Evolutionary conservation across 2,329 filamentous ascomycete genomes (phyloP), one percentile per base, ranked within the genome.

Genomic region (Colletotrichum liriopes): DNA sequence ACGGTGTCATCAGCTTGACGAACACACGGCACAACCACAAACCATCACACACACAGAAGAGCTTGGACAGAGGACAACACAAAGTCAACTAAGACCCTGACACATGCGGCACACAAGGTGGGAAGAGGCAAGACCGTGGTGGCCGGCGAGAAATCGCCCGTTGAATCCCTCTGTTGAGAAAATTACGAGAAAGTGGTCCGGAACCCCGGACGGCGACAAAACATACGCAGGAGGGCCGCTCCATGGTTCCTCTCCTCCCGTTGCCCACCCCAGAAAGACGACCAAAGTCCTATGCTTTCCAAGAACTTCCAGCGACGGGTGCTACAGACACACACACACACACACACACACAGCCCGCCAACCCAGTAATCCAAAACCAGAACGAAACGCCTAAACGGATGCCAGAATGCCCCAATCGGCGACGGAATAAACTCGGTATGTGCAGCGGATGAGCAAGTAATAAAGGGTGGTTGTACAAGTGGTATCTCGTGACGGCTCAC

Each of bases 401-500:
- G 69, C 72, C 55, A 63, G 12, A 51, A 51, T 54, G 47, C 56
- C 67, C 55, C 47, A 37, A n/a, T 18, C 41, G 35, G 45, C 18
- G 58, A 35, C 62, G 12, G 52, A 47, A 47, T 26, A 47, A 65
- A 62, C n/a, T 39, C 47, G 61, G 37, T 65, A 72, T 74, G 55
- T 70, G 68, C 66, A 55, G 55, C 20, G 41, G 47, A 43, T 43
- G 49, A 51, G 55, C 20, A 62, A 51, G 29, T 18, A 35, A 47
- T 56, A 45, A 55, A 65, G 45, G 23, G 39, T 72, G 67, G 47
- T 64, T 72, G 60, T 74, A 74, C 73, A 74, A 47, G 72, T 74
- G 73, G 73, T 74, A 74, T 74, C 73, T 74, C 61, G 67, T 71
- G 68, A 67, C 68, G 67, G 67, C 72, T 61, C 58, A 43, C 56